phyloP scores from a whole-genome alignment of 805 yeast species.

The Lipomyces chichibuensis region DNA sequence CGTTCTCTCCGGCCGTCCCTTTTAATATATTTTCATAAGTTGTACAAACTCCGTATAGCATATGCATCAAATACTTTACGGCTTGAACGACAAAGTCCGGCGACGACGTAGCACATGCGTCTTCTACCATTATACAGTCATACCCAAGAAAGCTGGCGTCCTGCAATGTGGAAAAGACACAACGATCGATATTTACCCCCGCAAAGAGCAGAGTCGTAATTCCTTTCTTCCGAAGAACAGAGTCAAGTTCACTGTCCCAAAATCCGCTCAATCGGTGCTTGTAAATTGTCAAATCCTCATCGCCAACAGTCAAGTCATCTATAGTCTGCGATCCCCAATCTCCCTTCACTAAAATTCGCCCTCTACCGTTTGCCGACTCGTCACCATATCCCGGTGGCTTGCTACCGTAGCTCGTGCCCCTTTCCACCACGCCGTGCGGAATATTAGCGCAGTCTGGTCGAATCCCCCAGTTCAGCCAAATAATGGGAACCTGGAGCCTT shows the following conservation, averaged over 20 bases:
- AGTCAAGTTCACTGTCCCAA: constrained; percentile 31
- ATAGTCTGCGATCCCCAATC: constrained; percentile 28
- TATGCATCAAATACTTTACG: constrained; percentile 21
- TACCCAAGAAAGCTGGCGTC: constrained; percentile 32
- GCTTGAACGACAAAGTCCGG: constrained; percentile 30
- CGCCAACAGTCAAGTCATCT: constrained; percentile 23
- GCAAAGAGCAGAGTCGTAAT: constrained; percentile 28
- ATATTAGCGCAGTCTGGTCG: constrained; percentile 28
- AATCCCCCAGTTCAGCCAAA: constrained; percentile 35
- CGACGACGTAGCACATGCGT: constrained; percentile 34
- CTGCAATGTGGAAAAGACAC: constrained; percentile 32
- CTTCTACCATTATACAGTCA: constrained; percentile 33
- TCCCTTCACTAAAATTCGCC: constrained; percentile 27
- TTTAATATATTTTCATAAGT: constrained; percentile 12
- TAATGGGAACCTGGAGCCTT: constrained; percentile 16
- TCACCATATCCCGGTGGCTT: constrained; percentile 31
- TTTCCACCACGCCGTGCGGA: constrained; percentile 19
- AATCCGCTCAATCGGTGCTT: constrained; percentile 33
- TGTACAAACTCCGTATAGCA: constrained; percentile 27
- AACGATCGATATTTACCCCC: constrained; percentile 32
- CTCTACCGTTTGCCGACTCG: constrained; percentile 19
- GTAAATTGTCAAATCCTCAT: constrained; percentile 21
- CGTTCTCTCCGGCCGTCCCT: not conserved
- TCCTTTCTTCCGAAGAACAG: constrained; percentile 21
- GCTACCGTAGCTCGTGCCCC: constrained; percentile 22